Evolutionary conservation across 139 green algal species (phyloP), one percentile per base, ranked within the genome.

Genomic region (Pseudopediastrum boryanum): DNA sequence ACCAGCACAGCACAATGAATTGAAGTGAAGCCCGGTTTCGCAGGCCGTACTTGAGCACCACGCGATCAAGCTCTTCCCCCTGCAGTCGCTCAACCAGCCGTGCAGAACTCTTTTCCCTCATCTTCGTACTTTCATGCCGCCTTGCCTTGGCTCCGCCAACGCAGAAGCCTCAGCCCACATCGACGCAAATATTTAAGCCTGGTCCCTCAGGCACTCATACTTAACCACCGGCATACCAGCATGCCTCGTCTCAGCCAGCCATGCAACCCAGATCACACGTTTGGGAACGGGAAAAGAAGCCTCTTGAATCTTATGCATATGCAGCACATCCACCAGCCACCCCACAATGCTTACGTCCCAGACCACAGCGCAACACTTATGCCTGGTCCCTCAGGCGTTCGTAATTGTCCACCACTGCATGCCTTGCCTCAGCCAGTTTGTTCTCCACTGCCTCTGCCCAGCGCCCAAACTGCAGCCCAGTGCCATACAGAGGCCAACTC

Each of bases 401-500:
- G 25, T 80, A 80, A 25, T 61, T 61, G 3, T 35, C 31, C 29
- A 43, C 29, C 19, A 71, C 36, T 2, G 63, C 63, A 35, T 71
- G 63, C 63, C 35, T 27, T 1, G 63, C 63, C 16, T 71, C 36
- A 7, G 35, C 63, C 43, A 72, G 29, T 29, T 44, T 46, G 36
- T 50, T 61, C 6, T 72, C 61, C 54, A 54, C 74, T 6, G 38
- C 27, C 27, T 80, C 74, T 33, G 13, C 35, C 38, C 35, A 79
- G 50, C 31, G 54, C 61, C 74, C 74, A 13, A 80, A 43, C 42
- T 80, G 61, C 43, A 73, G 41, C 10, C 74, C 74, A 36, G 61
- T 62, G 38, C 82, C 82, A 35, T 86, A 86, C 41, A 86, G 77
- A 19, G 82, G 82, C 56, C 71, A 74, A 21, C 64, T 76, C 13